Evolutionary conservation across 129 eudicot species (phyloP).

Genomic region (Flaveria ramosissima): DNA sequence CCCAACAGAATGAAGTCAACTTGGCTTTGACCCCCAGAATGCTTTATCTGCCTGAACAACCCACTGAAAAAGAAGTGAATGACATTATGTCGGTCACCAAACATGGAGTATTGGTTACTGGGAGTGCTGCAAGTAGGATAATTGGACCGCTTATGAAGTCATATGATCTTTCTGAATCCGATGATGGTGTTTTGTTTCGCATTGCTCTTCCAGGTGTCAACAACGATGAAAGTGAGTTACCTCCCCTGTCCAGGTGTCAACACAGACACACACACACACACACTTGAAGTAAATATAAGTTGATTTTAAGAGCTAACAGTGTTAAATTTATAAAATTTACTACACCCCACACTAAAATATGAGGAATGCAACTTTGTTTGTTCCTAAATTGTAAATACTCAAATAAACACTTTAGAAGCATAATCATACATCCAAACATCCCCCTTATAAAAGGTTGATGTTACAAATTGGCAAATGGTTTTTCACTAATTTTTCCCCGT

Average conservation of each 20-base stretch:
- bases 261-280: background rate
- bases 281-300: background rate
- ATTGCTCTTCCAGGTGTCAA: constrained; percentile 84
- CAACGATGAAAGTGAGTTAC: constrained; percentile 61
- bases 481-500: background rate
- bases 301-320: background rate
- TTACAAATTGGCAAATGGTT: background rate
- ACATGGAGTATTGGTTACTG: constrained; percentile 54
- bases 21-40: constrained; percentile 40
- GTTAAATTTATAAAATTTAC: background rate
- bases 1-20: constrained; percentile 16
- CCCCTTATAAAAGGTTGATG: background rate
- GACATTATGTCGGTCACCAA: constrained; percentile 43
- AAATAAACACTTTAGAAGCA: background rate
- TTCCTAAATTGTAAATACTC: background rate
- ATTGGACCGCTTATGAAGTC: constrained; percentile 58
- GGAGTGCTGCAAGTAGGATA: constrained; percentile 60
- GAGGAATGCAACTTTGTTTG: background rate
- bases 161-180: constrained; percentile 60
- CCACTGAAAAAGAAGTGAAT: constrained; percentile 53
- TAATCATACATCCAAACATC: background rate
- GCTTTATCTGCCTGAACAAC: constrained; percentile 53
- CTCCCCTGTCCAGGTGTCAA: too few species aligned
- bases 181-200: constrained; percentile 59
- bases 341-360: too few species aligned